A percentile compares a stretch with the other conserved stretches of the same genome.
Conservation (phyloP, 2,329 filamentous ascomycete genomes). For the Clarireedia sp. region DNA sequence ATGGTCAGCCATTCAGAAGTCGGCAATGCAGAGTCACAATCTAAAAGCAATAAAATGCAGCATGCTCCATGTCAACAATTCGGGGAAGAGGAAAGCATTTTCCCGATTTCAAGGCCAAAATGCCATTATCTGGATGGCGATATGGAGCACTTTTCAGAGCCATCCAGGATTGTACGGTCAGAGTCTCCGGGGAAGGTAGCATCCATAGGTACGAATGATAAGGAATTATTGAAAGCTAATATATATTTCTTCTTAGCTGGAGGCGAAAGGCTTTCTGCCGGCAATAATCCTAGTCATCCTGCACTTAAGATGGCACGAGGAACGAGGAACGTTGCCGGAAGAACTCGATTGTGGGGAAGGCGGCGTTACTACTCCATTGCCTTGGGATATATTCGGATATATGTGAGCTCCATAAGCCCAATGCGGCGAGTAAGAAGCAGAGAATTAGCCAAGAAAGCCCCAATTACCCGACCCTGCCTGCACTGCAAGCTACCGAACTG, state of each 20-base stretch:
- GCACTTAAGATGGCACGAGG: conserved; percentile 3
- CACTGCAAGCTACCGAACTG: not conserved
- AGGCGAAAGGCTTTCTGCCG: conserved; percentile 3
- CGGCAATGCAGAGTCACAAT: not conserved
- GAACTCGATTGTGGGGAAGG: conserved; percentile 3
- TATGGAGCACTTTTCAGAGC: not conserved
- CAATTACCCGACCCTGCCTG: conserved; percentile 1
- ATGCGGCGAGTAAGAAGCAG: not conserved
- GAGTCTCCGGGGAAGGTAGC: conserved; percentile 15
- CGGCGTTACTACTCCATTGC: no score
- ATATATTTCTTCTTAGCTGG: conserved; percentile 13
- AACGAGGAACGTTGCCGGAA: not conserved
- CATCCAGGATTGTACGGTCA: conserved; percentile 5
- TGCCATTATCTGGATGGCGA: conserved; percentile 15
- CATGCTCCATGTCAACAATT: not conserved
- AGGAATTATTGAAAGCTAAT: conserved; percentile 11
- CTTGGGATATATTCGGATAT: no score
- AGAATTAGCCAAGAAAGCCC: conserved; percentile 4
- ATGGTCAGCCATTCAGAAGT: not conserved
- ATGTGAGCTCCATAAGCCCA: not conserved
- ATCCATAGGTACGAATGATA: not conserved
- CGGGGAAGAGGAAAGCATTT: not conserved
- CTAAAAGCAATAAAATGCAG: not conserved
- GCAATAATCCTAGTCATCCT: conserved; percentile 3
- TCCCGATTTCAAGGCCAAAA: not conserved